Evolutionary conservation across 768 basidiomycete species (phyloP), one percentile per base, ranked within the genome.

Genomic region (Chiua virens): DNA sequence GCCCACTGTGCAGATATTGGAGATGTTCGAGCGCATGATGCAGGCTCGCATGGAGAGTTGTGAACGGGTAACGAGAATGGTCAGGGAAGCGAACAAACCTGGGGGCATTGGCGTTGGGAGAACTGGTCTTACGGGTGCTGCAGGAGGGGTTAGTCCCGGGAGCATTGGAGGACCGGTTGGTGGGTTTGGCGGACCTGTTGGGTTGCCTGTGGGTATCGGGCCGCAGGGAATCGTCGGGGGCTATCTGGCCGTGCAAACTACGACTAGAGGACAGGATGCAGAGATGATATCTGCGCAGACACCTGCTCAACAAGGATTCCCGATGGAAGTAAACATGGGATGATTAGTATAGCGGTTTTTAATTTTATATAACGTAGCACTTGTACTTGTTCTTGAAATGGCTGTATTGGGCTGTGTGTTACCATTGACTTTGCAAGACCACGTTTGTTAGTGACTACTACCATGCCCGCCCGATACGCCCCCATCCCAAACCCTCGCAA

Each of bases 21-120:
- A 82, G 58, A 78, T 82, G 74, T 87, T 86, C 61, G 84, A 84
- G 50, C 78, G 80, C 53, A 82, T 89, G 73, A 80, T 88, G 74
- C 83, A 87, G 59, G 75, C 81, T 3, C 78, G 87, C 48, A 82
- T 89, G 78, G 87, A 88, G 67, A 87, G 85, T 61, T 89, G 87
- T 65, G 77, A 84, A 56, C 75, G 85, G 30, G 74, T 86, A 46
- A 80, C 80, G 55, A 77, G 76, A 42, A 72, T 89, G 54, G 78
- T 87, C 20, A 60, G 65, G 47, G 61, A 61, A 23, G 65, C 66
- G n/a, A 59, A 61, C 52, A 63, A 40, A n/a, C 59, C 66, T 18
- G 61, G 55, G 8, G 56, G 56, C 8, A 27, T 45, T 30, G 54
- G 54, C 14, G 47, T 40, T 32, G 32, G 32, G 11, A 14, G 32